These are phyloP conservation scores for Stagonosporopsis tanaceti DNA, from an alignment of 2,329 filamentous ascomycete species.

Conservation along the genomic window DNA sequence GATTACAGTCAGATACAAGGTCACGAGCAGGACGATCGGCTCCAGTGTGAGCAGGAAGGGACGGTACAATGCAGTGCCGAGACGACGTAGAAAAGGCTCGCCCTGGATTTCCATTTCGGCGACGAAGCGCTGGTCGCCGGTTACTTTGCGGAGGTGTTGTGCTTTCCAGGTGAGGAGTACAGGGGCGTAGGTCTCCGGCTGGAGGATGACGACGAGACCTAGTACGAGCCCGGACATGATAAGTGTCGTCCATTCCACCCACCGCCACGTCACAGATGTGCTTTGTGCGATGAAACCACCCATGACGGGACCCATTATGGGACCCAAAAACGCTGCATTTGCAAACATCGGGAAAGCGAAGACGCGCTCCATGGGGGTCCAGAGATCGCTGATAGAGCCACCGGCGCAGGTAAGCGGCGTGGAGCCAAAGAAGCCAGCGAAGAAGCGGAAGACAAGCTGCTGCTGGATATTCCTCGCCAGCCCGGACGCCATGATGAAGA, in stretches of 20 bases:
- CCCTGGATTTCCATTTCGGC: conserved; percentile 57
- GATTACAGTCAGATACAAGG: conserved; percentile 60
- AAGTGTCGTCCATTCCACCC: conserved; percentile 38
- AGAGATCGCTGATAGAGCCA: conserved; percentile 31
- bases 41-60: conserved; percentile 53
- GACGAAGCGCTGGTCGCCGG: conserved; percentile 54
- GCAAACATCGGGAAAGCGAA: conserved; percentile 40
- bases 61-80: conserved; percentile 51
- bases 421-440: conserved; percentile 58
- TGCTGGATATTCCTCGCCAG: conserved; percentile 57
- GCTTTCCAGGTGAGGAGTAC: conserved; percentile 46
- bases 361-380: conserved; percentile 31
- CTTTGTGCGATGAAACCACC: conserved; percentile 34
- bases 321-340: conserved; percentile 26
- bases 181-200: conserved; percentile 34
- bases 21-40: conserved; percentile 59
- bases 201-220: conserved; percentile 24
- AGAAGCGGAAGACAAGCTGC: conserved; percentile 58
- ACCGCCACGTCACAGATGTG: conserved; percentile 33
- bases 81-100: conserved; percentile 48
- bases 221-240: conserved; percentile 32
- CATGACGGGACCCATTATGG: conserved; percentile 57
- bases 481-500: conserved; percentile 43
- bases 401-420: conserved; percentile 35
- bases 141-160: conserved; percentile 36